These are phyloP conservation scores for Croton laevigatus DNA, from an alignment of 441 rosid genomes.

Conservation along the genomic window DNA sequence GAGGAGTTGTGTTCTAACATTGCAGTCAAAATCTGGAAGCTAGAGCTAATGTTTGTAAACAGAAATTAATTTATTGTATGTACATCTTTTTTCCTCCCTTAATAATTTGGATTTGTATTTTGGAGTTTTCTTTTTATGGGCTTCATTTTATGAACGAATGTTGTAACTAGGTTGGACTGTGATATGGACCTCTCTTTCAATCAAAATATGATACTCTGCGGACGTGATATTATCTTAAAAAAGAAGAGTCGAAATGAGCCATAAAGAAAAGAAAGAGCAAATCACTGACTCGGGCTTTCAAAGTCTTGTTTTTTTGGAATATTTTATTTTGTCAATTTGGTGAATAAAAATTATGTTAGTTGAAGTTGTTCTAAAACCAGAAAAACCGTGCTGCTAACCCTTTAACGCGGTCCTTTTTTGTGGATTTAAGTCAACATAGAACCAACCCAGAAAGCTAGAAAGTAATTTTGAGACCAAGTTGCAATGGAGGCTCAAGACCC, in stretches of 20 bases:
- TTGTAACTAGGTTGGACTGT: too few relatives aligned
- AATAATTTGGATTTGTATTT: too few relatives aligned
- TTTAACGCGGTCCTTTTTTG: not conserved
- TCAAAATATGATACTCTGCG: too few relatives aligned
- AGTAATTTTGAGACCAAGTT: not conserved
- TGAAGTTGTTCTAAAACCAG: too few relatives aligned
- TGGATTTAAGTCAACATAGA: not conserved
- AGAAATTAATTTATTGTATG: not conserved
- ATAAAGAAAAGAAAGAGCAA: too few relatives aligned
- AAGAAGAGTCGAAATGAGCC: too few relatives aligned
- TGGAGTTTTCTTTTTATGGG: too few relatives aligned
- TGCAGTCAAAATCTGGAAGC: not conserved
- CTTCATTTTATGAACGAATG: too few relatives aligned
- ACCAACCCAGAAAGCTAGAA: not conserved
- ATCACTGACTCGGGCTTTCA: too few relatives aligned
- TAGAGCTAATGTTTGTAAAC: not conserved
- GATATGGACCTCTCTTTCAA: too few relatives aligned
- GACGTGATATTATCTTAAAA: too few relatives aligned
- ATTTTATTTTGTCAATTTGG: not conserved
- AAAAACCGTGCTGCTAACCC: not conserved
- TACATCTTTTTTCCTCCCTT: not conserved
- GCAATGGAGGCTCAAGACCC: slow-evolving; percentile 10
- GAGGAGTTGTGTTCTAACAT: not conserved
- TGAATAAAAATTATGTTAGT: too few relatives aligned
- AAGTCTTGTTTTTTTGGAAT: not conserved